phyloP scores from a whole-genome alignment of 1,284 basidiomycete genomes.

The Neonothopanus nambi region DNA sequence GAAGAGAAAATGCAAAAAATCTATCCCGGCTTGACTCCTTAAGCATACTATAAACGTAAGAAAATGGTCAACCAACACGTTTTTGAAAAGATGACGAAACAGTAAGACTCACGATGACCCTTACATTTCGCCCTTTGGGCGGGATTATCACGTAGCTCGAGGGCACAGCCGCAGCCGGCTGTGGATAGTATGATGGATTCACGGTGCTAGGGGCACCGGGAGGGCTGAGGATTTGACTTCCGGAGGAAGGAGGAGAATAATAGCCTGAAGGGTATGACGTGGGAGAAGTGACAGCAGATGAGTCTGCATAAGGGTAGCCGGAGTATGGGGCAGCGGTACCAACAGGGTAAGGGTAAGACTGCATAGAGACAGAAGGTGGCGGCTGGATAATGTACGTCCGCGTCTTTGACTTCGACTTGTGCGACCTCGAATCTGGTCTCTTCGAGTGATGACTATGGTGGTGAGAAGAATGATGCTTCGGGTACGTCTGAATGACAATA shows the following conservation, averaged over 20 bases:
- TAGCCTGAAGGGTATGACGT: background rate
- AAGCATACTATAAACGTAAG: constrained; percentile 4
- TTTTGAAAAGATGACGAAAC: background rate
- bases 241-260: background rate
- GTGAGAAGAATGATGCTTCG: constrained; percentile 2
- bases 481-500: constrained; percentile 8
- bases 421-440: constrained; percentile 3
- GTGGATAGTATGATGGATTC: background rate
- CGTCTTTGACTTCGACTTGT: constrained; percentile 4
- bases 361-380: constrained; percentile 4
- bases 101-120: constrained; percentile 6
- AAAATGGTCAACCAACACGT: constrained; percentile 1
- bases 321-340: background rate
- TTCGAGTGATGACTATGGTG: constrained; percentile 3
- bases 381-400: constrained; percentile 10
- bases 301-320: background rate
- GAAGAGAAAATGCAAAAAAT: no score
- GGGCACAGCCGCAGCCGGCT: background rate
- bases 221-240: background rate
- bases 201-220: background rate
- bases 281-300: background rate
- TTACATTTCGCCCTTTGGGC: constrained; percentile 4
- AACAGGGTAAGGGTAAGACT: constrained; percentile 2
- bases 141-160: constrained; percentile 8
- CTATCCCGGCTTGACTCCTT: background rate